A percentile compares a stretch with the other conserved stretches of the same genome.
These are phyloP conservation scores for Cardamine chenopodiifolia DNA, from an alignment of 345 rosid genomes.

Conservation along the genomic window DNA sequence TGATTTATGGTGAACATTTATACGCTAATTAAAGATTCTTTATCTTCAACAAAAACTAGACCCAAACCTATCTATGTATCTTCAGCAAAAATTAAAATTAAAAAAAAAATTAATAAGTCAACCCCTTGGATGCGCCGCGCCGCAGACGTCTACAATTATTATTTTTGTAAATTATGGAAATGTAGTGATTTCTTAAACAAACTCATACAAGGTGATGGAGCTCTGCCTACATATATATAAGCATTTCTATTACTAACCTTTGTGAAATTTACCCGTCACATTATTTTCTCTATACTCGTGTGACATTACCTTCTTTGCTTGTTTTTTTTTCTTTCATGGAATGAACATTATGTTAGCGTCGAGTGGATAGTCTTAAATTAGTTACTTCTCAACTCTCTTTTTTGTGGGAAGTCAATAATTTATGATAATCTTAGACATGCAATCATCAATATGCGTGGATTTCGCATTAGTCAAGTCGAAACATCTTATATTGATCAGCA, in stretches of 20 bases:
- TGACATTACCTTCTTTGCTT: background rate
- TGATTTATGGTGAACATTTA: background rate
- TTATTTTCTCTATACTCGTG: background rate
- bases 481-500: background rate
- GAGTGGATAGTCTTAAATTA: background rate
- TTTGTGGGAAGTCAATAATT: background rate
- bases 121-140: conserved; percentile 29
- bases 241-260: conserved; percentile 5
- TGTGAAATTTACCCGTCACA: background rate
- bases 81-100: background rate
- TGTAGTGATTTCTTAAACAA: conserved; percentile 2
- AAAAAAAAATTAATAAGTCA: conserved; percentile 6
- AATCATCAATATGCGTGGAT: background rate
- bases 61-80: background rate
- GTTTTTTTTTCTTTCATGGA: background rate
- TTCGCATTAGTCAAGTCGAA: background rate
- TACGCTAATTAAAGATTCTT: background rate
- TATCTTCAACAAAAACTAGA: background rate
- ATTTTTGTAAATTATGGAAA: background rate
- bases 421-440: conserved; percentile 2
- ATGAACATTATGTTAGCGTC: background rate
- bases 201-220: background rate
- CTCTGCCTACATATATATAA: conserved; percentile 5
- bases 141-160: conserved; percentile 35
- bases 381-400: background rate